phyloP scores from a whole-genome alignment of 2,329 filamentous ascomycete genomes.

The Fusarium musae region DNA sequence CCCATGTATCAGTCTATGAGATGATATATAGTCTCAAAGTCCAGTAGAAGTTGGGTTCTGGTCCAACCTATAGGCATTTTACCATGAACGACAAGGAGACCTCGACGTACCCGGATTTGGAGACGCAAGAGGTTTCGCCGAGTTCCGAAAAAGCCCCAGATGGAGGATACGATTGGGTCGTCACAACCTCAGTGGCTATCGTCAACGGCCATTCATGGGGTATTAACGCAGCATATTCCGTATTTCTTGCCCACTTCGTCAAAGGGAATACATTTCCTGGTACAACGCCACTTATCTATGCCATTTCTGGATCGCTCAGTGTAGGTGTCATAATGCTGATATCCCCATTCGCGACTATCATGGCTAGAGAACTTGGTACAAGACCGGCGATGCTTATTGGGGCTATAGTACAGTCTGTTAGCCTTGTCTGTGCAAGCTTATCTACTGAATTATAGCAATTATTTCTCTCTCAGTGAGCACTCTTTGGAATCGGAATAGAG shows the following conservation, averaged over 20 bases:
- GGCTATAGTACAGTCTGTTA: slow-evolving; percentile 61
- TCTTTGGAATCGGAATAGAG: slow-evolving; percentile 70
- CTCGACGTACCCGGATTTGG: background rate
- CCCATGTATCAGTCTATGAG: background rate
- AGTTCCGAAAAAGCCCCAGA: slow-evolving; percentile 40
- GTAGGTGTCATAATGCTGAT: too few species aligned
- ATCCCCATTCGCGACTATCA: slow-evolving; percentile 50
- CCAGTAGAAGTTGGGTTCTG: background rate
- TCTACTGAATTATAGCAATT: slow-evolving; percentile 67
- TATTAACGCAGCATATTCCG: slow-evolving; percentile 58
- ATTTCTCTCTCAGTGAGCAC: slow-evolving; percentile 68
- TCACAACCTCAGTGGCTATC: slow-evolving; percentile 46
- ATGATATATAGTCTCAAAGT: background rate
- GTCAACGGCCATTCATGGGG: slow-evolving; percentile 55
- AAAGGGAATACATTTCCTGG: slow-evolving; percentile 60
- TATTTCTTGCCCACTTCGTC: slow-evolving; percentile 69
- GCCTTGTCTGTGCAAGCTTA: slow-evolving; percentile 65
- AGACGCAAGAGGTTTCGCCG: background rate
- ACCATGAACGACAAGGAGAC: background rate
- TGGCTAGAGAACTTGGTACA: slow-evolving; percentile 46
- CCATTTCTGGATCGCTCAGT: slow-evolving; percentile 68
- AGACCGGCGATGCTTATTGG: slow-evolving; percentile 60
- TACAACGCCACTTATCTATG: slow-evolving; percentile 65
- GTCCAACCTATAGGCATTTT: background rate
- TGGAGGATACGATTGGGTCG: slow-evolving; percentile 64